Evolutionary conservation across 2,329 filamentous ascomycete genomes (phyloP), one percentile per base, ranked within the genome.

Genomic region (Monilinia polystroma): DNA sequence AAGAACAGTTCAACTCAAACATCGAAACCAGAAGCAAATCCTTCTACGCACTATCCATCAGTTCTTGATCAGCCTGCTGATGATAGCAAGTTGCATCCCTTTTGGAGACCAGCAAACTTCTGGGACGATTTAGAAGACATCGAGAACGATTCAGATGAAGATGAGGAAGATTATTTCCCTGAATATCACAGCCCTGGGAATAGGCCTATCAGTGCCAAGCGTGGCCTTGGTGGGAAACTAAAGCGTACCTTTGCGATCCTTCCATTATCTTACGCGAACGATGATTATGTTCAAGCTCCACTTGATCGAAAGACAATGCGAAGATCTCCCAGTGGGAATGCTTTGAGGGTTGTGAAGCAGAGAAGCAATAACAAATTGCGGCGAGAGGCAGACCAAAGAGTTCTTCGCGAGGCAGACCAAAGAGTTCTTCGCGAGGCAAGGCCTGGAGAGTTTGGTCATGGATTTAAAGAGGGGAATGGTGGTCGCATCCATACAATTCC

Each of bases 191-290:
- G 59, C 32, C 53, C 66, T 1, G 59, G 53, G 23, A 51, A 83
- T 67, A 81, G 83, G 45, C 81, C 82, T 0, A 32, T 67, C 20
- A 76, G 72, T 29, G 81, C 81, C 3, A 81, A 81, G 49, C 77
- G 81, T 64, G 84, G 80, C 67, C 74, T 88, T 18, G 85, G 83
- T 66, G 69, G 73, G 16, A 74, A 72, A 38, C 56, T 76, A 23
- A 76, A 84, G 76, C 79, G 81, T 47, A 88, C 86, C 0, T 87
- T 89, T 78, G 82, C 86, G 16, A 86, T 88, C 38, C 73, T 88
- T 58, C 86, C 87, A 0, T 70, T 80, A n/a, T 66, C 63, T 45
- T 76, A 81, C 56, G 78, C 81, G 32, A 77, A 80, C 54, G 77
- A 81, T 29, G 77, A 79, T 41, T 75, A 79, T 59, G 73, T 74